Base-by-base conservation (phyloP, 805 yeast species). In the Candida koratica region DNA sequence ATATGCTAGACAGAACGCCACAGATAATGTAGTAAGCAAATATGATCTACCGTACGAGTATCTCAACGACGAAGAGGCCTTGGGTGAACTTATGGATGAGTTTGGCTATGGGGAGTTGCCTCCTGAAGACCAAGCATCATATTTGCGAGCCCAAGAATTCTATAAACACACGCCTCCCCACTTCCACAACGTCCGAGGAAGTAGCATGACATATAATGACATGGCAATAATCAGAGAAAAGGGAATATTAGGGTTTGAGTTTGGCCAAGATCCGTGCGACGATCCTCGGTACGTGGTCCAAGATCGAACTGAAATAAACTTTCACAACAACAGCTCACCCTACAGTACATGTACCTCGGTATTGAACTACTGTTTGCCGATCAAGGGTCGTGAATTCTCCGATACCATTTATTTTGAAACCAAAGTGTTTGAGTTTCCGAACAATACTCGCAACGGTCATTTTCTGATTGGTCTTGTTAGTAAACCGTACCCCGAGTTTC, bases 401-500 rank as follows among this genome's bases (percentile, higher is more conserved):
- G 70, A 67, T 41, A 60, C 63, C 13, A 75, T 81, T 6, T 84
- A 84, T 52, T 84, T 81, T 52, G 94, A 84, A 55, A 46, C 60
- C 6, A 67, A 67, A 41, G 54, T 67, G 6, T 67, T 53, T 44
- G 71, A 66, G 41, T 62, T 39, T 35, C 11, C 26, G 8, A 43
- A 39, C 14, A 42, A 41, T 16, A 48, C 48, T 17, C 52, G 65
- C 2, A 73, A 71, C 37, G 69, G 79, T 1, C 71, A 72, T 23
- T 69, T 83, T 38, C 69, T 81, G 19, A 67, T 84, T 31, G 93
- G 94, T 0, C 61, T 84, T 17, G 73, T 76, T 7, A 78, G 90
- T 0, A 75, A 71, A 44, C 90, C 93, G 2, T 81, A 81, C 48
- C 93, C 95, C 2, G 67, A 73, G 40, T 84, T 82, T 55, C 67